These are phyloP conservation scores for Golubevia pallescens DNA, from an alignment of 1,284 basidiomycete species.

Conservation along the genomic window DNA sequence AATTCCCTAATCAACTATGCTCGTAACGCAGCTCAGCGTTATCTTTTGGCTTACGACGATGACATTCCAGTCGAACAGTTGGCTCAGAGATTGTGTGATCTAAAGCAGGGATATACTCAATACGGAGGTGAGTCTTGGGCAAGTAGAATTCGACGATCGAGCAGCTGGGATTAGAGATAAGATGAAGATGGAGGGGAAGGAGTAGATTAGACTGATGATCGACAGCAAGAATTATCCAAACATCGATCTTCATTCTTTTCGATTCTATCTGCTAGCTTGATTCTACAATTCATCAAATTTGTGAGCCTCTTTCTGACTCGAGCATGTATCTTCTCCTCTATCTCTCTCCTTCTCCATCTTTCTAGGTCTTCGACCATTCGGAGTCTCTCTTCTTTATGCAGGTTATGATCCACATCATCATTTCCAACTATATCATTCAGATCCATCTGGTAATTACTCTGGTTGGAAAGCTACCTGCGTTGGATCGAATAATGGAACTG, in stretches of 20 bases:
- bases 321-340: background rate
- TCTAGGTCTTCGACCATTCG: slow-evolving; percentile 91
- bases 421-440: slow-evolving; percentile 98
- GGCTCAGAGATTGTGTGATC: slow-evolving; percentile 89
- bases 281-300: slow-evolving; percentile 2
- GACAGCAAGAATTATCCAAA: background rate
- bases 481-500: slow-evolving; percentile 93
- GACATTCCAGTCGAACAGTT: slow-evolving; percentile 97
- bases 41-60: slow-evolving; percentile 89
- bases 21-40: slow-evolving; percentile 84
- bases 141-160: no score
- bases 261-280: background rate
- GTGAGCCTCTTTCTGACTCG: background rate
- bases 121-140: slow-evolving; percentile 76
- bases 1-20: slow-evolving; percentile 97
- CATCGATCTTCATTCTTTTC: background rate
- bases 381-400: slow-evolving; percentile 93
- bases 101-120: slow-evolving; percentile 99
- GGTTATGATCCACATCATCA: slow-evolving; percentile 94
- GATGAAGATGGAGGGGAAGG: no score
- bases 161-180: no score
- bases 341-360: background rate
- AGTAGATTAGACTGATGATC: background rate
- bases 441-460: slow-evolving; percentile 97
- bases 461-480: slow-evolving; percentile 99